Evolutionary conservation across 176 grass and related monocot species (phyloP).

Genomic region (Carex cristatella): DNA sequence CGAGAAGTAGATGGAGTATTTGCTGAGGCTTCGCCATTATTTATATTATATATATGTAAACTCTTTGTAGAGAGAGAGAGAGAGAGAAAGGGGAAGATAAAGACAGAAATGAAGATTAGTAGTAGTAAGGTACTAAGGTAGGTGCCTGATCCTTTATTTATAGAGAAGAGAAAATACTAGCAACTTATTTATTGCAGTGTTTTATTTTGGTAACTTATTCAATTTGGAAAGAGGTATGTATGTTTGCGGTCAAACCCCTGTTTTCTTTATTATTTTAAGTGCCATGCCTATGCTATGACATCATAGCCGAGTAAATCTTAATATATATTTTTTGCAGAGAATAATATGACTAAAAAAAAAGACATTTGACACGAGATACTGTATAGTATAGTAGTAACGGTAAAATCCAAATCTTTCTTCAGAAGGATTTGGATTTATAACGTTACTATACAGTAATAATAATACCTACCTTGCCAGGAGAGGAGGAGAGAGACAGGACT

Average conservation of each 20-base stretch:
- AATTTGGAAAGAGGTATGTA: neutral
- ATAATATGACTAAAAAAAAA: too few relatives aligned
- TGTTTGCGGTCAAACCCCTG: neutral
- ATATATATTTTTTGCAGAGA: too few relatives aligned
- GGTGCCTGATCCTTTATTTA: slow-evolving; percentile 27
- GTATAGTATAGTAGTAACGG: too few relatives aligned
- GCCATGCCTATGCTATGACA: too few relatives aligned
- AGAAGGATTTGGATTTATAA: neutral
- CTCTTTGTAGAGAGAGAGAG: neutral
- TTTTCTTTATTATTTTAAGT: neutral
- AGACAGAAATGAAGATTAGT: neutral
- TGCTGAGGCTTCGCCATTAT: neutral
- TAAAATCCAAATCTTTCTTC: too few relatives aligned
- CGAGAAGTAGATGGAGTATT: slow-evolving; percentile 11
- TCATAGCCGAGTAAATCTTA: too few relatives aligned
- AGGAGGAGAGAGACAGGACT: too few relatives aligned
- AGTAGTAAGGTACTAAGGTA: neutral
- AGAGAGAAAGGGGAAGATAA: neutral
- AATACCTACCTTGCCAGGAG: too few relatives aligned
- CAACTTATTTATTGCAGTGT: too few relatives aligned
- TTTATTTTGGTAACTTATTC: neutral
- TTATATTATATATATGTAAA: neutral
- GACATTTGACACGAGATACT: too few relatives aligned
- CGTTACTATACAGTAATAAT: neutral
- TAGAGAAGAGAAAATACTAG: neutral